Evolutionary conservation across 164 flowering plant species (phyloP).

Genomic region (Umbilicus rupestris): DNA sequence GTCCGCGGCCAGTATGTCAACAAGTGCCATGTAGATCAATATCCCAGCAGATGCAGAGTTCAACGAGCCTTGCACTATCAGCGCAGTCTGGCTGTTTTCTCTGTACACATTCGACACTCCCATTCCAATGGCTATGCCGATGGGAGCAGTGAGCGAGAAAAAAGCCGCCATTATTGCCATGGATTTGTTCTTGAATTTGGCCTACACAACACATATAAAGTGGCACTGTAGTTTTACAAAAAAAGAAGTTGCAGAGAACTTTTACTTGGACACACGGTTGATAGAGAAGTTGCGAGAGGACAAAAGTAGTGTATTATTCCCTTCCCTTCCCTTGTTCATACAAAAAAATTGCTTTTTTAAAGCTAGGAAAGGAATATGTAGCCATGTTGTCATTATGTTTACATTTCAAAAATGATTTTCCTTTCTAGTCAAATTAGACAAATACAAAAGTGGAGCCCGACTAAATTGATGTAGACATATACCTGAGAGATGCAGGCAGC

Average conservation of each 20-base stretch:
- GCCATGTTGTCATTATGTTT: constrained; percentile 15
- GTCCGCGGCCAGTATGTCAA: constrained; percentile 43
- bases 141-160: constrained; percentile 47
- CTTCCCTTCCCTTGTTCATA: too few species aligned
- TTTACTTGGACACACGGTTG: too few species aligned
- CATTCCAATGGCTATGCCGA: constrained; percentile 41
- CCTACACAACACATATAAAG: constrained; percentile 18
- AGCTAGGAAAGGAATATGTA: background rate
- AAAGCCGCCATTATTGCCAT: constrained; percentile 29
- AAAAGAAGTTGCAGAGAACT: too few species aligned
- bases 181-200: constrained; percentile 29
- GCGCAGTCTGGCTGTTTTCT: constrained; percentile 28
- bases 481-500: constrained; percentile 55
- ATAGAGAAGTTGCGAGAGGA: too few species aligned
- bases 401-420: constrained; percentile 5
- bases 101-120: constrained; percentile 30
- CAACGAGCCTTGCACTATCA: constrained; percentile 36
- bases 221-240: too few species aligned
- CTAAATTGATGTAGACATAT: constrained; percentile 4
- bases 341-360: background rate
- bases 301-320: too few species aligned
- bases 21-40: constrained; percentile 49
- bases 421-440: too few species aligned
- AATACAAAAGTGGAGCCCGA: too few species aligned
- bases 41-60: constrained; percentile 46